Base-by-base conservation (phyloP, 805 yeast species). In the Kazachstania viticola region DNA sequence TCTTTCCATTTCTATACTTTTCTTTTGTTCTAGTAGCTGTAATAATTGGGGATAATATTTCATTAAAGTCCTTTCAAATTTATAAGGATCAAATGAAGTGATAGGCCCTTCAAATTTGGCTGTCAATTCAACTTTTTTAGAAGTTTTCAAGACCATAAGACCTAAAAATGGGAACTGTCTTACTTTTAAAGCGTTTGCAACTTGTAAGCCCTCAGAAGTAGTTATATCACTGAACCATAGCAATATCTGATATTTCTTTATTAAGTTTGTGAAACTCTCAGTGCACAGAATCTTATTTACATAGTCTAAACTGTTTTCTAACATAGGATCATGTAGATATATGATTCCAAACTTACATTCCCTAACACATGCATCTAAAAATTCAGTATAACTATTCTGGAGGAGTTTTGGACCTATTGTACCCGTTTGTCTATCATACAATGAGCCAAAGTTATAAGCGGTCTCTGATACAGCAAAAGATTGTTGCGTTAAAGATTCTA, bases 171-270 rank as follows among this genome's bases (percentile, higher is more conserved):
- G 98, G 46, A 77, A 75, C 41, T 71, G 69, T 14, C 83, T 68
- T 25, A 78, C 77, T 35, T 71, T 69, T 37, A 87, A 67, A 24
- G 78, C 73, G 47, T 79, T 76, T 0, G 94, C 79, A 12, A 84
- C 75, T 45, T 83, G 94, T 48, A 72, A 75, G 1, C 88, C 82
- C 53, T 88, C 97, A 14, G 85, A 73, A 35, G 75, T 74, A n/a
- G 70, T 67, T 16, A 79, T 71, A 48, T 82, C 78, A 7, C 95
- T 95, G 26, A 87, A 94, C 97, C 97, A 88, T 2, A 82, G 56
- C 3, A 82, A 41, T 2, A 77, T 51, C 28, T 80, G 67, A 29
- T 65, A 67, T 14, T 69, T 67, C 14, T 56, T 58, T 32, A 73
- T 48, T 44, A 65, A 61, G 23, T 61, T 53, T 11, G 70, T 57